Conservation (phyloP, 495 filamentous ascomycete genomes). For the Trichoderma reesei region DNA sequence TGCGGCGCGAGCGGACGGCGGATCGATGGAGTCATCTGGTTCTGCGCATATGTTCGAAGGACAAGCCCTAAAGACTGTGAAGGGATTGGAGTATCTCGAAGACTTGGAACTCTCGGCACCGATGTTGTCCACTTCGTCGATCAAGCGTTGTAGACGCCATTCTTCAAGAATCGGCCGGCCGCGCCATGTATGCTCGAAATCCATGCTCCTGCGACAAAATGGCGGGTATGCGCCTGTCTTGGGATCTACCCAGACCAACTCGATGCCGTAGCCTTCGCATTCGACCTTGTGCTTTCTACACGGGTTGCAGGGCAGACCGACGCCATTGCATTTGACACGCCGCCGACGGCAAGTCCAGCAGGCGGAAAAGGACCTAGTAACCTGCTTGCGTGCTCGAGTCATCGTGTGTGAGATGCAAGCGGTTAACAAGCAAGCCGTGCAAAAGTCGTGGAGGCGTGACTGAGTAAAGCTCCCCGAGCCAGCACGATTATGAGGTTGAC, state of each 20-base stretch:
- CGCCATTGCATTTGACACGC: neutral
- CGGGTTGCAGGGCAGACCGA: neutral
- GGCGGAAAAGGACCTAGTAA: neutral
- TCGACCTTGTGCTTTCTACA: neutral
- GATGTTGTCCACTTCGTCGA: neutral
- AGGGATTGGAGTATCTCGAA: neutral
- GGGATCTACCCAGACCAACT: neutral
- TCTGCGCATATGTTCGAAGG: too few species aligned
- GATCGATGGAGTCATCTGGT: neutral
- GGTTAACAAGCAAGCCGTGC: neutral
- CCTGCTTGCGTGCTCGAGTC: neutral
- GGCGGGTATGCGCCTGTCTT: neutral
- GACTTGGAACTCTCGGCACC: too few species aligned
- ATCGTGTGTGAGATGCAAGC: neutral
- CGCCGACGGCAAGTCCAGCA: slow-evolving; percentile 1
- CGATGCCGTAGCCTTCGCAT: neutral
- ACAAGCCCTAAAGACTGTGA: neutral
- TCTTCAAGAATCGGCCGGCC: neutral
- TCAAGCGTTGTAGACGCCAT: neutral
- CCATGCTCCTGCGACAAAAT: neutral
- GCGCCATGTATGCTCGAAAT: neutral
- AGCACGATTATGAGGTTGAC: too few species aligned
- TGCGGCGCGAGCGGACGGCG: neutral
- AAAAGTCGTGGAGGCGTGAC: too few species aligned
- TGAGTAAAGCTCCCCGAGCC: too few species aligned